Evolutionary conservation across 108 stramenopile genomes (phyloP).

Genomic region (Pseudonitzschia multiseries): DNA sequence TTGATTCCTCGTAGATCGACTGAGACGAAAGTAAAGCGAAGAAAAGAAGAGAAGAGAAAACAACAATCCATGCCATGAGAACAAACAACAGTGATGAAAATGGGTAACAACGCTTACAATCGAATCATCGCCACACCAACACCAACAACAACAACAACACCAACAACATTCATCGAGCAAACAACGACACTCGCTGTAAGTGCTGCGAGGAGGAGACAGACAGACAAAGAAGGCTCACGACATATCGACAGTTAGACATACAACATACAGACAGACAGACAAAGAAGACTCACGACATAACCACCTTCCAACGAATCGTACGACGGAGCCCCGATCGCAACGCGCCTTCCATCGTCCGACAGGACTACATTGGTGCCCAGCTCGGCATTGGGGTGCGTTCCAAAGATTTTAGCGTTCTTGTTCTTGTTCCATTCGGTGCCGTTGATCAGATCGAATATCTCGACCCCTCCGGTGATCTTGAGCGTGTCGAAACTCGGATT

Average conservation of each 20-base stretch:
- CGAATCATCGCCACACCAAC: too few relatives aligned
- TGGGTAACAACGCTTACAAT: too few relatives aligned
- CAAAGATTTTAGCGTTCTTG: constrained; percentile 4
- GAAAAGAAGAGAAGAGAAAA: background rate
- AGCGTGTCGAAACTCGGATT: background rate
- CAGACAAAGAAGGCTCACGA: too few relatives aligned
- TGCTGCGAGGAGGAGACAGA: background rate
- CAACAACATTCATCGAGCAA: background rate
- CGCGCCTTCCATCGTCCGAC: constrained; percentile 31
- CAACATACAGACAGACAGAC: too few relatives aligned
- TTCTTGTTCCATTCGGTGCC: constrained; percentile 26
- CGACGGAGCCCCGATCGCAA: constrained; percentile 33
- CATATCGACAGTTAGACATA: too few relatives aligned
- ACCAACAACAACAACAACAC: background rate
- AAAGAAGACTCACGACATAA: background rate
- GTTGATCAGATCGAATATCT: constrained; percentile 25
- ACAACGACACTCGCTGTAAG: background rate
- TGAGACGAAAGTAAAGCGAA: background rate
- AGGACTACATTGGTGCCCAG: constrained; percentile 32
- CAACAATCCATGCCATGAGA: background rate
- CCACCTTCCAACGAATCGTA: constrained; percentile 4
- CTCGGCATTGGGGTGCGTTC: constrained; percentile 9
- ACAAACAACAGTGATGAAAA: background rate
- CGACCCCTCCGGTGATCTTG: constrained; percentile 18
- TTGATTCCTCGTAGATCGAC: constrained; percentile 29